Base-by-base conservation (phyloP, 1,139 yeast species). In the Debaryomyces singareniensis region DNA sequence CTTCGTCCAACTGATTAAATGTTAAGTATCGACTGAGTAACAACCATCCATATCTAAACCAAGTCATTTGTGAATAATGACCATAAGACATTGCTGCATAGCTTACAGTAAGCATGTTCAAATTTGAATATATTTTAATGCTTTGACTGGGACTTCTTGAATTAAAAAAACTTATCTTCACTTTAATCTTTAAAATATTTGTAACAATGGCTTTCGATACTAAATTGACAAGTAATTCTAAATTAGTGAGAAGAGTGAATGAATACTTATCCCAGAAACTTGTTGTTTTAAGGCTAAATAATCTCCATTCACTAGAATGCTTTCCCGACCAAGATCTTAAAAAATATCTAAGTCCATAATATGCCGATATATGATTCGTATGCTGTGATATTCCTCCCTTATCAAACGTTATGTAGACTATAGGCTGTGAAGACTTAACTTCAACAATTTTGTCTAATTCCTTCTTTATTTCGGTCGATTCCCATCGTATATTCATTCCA, bases 31-130 rank as follows among this genome's bases (percentile, higher is more conserved):
- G 68, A 38, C 95, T 82, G 25, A 79, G 58, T 5, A 73, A 38
- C 46, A 91, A 65, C 96, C 97, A 91, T 2, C 87, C 81, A 62
- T 83, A 85, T 41, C 99, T 68, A 55, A 82, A 91, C 97, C 97
- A 91, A 10, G 80, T 89, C 86, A 91, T 83, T 53, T 91, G 99
- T 3, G 95, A 78, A 40, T 66, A 67, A 55, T 91, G 97, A 3
- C 85, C 95, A 42, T 69, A 68, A 3, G 78, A 62, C 96, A 91
- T 87, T 4, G 96, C 84, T 0, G 81, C 71, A 34, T 78, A 64
- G 22, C 79, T 68, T 5, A 73, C 61, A 30, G 80, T 62, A 44
- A 79, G 68, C 57, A 75, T 71, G 35, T 76, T 68, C 40, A 77
- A 64, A 42, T 75, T 75, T 7, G 76, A 56, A 42, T 68, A 73